Conservation (phyloP, 306 rosid genomes). For the Cajanus cajan region DNA sequence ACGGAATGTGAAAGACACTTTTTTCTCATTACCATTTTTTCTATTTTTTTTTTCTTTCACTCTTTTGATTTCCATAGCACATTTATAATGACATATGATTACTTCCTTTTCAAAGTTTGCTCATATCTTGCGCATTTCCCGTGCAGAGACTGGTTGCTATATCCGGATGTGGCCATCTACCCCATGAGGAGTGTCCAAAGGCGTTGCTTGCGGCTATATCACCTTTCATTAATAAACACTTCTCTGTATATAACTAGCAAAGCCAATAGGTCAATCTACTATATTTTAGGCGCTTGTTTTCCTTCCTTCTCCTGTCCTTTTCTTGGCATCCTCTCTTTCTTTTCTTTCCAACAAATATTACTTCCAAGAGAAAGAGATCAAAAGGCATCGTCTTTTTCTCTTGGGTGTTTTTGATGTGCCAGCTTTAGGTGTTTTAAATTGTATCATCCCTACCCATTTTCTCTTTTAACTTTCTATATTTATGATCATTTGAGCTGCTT, state of each 20-base stretch:
- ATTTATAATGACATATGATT: background rate
- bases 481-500: slow-evolving; percentile 28
- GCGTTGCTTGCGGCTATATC: slow-evolving; percentile 82
- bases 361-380: slow-evolving; percentile 48
- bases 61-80: background rate
- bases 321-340: slow-evolving; percentile 19
- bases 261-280: slow-evolving; percentile 48
- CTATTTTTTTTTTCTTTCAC: background rate
- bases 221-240: slow-evolving; percentile 71
- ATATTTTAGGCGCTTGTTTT: slow-evolving; percentile 17
- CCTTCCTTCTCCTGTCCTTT: background rate
- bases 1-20: background rate
- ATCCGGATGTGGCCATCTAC: slow-evolving; percentile 99
- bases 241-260: slow-evolving; percentile 46
- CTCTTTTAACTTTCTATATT: slow-evolving; percentile 18
- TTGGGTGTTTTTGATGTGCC: slow-evolving; percentile 48
- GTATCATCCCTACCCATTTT: slow-evolving; percentile 21
- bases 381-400: slow-evolving; percentile 44
- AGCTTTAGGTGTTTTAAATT: slow-evolving; percentile 52
- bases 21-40: background rate
- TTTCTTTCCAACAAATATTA: slow-evolving; percentile 22
- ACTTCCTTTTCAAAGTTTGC: background rate
- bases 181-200: slow-evolving; percentile 98
- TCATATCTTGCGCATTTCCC: background rate
- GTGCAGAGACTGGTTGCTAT: slow-evolving; percentile 87